These are phyloP conservation scores for Macrolepiota fuliginosa DNA, from an alignment of 768 basidiomycete species.

Conservation along the genomic window DNA sequence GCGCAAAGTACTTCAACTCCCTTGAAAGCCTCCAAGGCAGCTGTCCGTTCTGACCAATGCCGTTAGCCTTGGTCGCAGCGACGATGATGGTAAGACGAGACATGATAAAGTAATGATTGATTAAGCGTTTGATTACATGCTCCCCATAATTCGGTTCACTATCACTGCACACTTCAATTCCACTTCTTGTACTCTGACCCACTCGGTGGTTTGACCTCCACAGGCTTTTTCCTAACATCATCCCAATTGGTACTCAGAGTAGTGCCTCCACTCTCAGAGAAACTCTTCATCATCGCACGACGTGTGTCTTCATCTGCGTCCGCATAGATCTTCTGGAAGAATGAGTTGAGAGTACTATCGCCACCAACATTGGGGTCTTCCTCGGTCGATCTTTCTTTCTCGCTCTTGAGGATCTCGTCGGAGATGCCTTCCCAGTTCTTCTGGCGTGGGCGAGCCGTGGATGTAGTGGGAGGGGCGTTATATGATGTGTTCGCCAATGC, in stretches of 20 bases:
- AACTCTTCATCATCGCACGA: slow-evolving; percentile 98
- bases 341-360: slow-evolving; percentile 79
- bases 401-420: slow-evolving; percentile 56
- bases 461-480: slow-evolving; percentile 16
- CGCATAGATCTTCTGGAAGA: slow-evolving; percentile 89
- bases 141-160: slow-evolving; percentile 2
- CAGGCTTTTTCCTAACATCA: slow-evolving; percentile 68
- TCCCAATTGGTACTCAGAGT: slow-evolving; percentile 96
- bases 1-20: slow-evolving; percentile 93
- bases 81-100: slow-evolving; percentile 86
- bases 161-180: slow-evolving; percentile 33
- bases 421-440: slow-evolving; percentile 95
- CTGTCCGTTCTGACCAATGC: slow-evolving; percentile 74
- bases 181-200: slow-evolving; percentile 87
- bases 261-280: slow-evolving; percentile 92
- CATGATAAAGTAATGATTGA: slow-evolving; percentile 33
- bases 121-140: slow-evolving; percentile 2
- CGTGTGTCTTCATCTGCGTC: slow-evolving; percentile 91
- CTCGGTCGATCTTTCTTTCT: slow-evolving; percentile 66
- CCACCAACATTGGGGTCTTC: slow-evolving; percentile 91
- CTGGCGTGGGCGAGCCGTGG: slow-evolving; percentile 32
- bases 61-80: slow-evolving; percentile 83
- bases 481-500: slow-evolving; percentile 29
- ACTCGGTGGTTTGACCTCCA: slow-evolving; percentile 79
- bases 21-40: slow-evolving; percentile 89